Conservation (phyloP, 352 stramenopile species). For the Phytophthora syringae region DNA sequence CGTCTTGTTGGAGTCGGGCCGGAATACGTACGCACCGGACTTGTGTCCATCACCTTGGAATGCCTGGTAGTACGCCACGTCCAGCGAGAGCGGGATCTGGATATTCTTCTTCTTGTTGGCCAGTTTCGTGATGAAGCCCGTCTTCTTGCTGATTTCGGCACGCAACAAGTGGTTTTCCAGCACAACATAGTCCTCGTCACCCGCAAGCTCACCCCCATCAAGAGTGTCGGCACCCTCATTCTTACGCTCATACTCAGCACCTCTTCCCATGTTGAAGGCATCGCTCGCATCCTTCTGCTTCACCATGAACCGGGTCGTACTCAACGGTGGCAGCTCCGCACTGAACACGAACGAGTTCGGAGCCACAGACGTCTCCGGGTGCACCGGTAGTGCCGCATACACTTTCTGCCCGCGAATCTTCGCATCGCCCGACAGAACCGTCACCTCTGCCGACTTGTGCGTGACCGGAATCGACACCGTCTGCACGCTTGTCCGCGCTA, state of each 20-base stretch:
- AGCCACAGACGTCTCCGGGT: constrained; percentile 52
- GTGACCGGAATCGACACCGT: constrained; percentile 68
- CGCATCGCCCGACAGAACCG: constrained; percentile 41
- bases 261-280: neutral
- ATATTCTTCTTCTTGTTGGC: constrained; percentile 82
- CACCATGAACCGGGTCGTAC: constrained; percentile 54
- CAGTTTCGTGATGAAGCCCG: no score
- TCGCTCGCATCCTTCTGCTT: constrained; percentile 38
- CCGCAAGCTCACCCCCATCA: constrained; percentile 2
- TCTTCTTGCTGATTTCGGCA: constrained; percentile 66
- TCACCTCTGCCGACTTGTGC: constrained; percentile 48
- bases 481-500: constrained; percentile 62
- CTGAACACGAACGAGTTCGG: constrained; percentile 75
- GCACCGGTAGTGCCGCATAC: constrained; percentile 60
- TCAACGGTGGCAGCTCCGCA: constrained; percentile 64
- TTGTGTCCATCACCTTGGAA: no score
- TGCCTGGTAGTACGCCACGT: constrained; percentile 59
- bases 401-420: constrained; percentile 51
- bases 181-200: constrained; percentile 45
- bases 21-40: no score
- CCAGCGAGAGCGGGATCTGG: constrained; percentile 51
- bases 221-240: neutral
- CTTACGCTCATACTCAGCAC: neutral
- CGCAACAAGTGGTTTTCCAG: constrained; percentile 69
- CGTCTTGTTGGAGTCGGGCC: no score